Conservation (phyloP, 495 filamentous ascomycete genomes). For the Hypoxylon trugodes region DNA sequence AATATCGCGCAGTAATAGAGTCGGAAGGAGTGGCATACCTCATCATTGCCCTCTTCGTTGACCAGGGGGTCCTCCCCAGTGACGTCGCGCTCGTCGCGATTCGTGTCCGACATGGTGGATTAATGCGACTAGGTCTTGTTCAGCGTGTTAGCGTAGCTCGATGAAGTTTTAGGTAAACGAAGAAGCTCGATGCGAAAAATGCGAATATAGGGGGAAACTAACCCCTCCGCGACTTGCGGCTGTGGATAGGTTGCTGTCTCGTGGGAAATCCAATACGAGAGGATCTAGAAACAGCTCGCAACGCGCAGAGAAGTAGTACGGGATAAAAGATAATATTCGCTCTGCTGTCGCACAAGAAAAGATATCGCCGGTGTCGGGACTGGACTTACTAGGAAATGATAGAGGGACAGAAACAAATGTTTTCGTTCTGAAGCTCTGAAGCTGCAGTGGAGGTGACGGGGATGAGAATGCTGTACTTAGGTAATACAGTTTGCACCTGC, state of each 20-base stretch:
- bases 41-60: constrained; percentile 55
- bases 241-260: neutral
- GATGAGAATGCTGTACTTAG: constrained; percentile 11
- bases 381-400: constrained; percentile 13
- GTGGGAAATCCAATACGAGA: constrained; percentile 1
- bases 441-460: constrained; percentile 27
- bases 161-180: too few relatives aligned
- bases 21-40: constrained; percentile 46
- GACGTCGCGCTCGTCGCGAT: constrained; percentile 40
- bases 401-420: constrained; percentile 20
- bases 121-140: neutral
- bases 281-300: neutral
- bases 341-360: constrained; percentile 2
- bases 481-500: constrained; percentile 11
- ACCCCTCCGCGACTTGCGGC: constrained; percentile 16
- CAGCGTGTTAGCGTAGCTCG: constrained; percentile 8
- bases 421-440: constrained; percentile 24
- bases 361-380: neutral
- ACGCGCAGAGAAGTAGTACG: neutral
- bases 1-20: too few relatives aligned
- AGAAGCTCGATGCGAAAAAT: neutral
- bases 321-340: constrained; percentile 1
- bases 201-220: constrained; percentile 12
- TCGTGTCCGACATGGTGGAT: constrained; percentile 43
- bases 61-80: constrained; percentile 45